Conservation (phyloP, 768 basidiomycete genomes). For the Lactarius psammicola region DNA sequence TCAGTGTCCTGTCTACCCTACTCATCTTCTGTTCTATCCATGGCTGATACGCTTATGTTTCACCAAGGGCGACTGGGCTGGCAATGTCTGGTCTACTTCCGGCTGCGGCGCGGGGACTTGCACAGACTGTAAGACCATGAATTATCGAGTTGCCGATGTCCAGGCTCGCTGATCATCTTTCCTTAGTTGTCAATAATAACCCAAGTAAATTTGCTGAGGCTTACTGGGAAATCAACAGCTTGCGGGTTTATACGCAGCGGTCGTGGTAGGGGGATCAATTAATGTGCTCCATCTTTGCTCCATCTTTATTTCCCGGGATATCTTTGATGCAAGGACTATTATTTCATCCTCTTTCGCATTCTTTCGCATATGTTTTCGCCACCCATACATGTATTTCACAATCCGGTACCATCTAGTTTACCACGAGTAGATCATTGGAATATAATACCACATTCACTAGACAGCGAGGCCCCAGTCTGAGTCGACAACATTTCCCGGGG, state of each 20-base stretch:
- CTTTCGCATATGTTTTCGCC: not conserved
- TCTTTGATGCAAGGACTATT: not conserved
- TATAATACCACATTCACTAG: not conserved
- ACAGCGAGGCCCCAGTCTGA: not conserved
- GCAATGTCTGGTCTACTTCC: conserved; percentile 8
- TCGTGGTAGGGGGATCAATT: not conserved
- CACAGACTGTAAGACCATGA: conserved; percentile 43
- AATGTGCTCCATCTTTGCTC: not conserved
- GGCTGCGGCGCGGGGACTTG: conserved; percentile 46
- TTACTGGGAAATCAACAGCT: conserved; percentile 66
- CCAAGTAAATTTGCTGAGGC: conserved; percentile 58
- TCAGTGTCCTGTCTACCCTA: conserved; percentile 35
- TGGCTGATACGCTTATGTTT: not conserved
- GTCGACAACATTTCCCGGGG: too few relatives aligned
- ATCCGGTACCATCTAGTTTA: not conserved
- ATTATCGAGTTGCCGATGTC: not conserved
- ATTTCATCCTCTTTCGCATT: not conserved
- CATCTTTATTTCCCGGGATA: not conserved
- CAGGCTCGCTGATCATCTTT: not conserved
- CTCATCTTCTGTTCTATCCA: conserved; percentile 14
- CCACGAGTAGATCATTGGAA: not conserved
- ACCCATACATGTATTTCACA: not conserved
- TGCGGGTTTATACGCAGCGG: conserved; percentile 50
- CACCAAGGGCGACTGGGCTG: conserved; percentile 28
- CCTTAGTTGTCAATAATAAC: conserved; percentile 55